phyloP scores from a whole-genome alignment of 2,329 filamentous ascomycete genomes.

The Sporothrix phasma region DNA sequence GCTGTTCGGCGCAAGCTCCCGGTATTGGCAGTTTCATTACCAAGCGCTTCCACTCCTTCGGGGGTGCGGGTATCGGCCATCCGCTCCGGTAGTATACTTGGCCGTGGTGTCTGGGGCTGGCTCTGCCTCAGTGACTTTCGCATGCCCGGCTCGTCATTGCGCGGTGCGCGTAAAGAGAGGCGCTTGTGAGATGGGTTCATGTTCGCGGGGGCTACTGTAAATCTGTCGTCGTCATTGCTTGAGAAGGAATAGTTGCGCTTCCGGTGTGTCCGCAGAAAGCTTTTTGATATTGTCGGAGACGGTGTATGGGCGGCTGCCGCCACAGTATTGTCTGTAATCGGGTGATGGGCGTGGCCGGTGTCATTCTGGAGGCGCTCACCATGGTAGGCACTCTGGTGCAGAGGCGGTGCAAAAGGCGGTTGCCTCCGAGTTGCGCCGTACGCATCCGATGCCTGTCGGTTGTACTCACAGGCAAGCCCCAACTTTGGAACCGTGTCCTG shows the following conservation, averaged over 20 bases:
- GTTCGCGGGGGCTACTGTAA: slow-evolving; percentile 17
- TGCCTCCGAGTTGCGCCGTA: neutral
- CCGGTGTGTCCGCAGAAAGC: neutral
- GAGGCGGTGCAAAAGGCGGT: neutral
- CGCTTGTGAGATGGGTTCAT: neutral
- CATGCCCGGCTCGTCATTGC: slow-evolving; percentile 22
- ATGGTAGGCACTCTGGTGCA: neutral
- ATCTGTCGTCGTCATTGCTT: slow-evolving; percentile 21
- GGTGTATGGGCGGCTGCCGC: neutral
- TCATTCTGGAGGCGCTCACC: neutral
- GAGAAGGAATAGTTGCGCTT: slow-evolving; percentile 15
- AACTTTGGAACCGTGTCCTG: neutral
- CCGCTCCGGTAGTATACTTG: neutral
- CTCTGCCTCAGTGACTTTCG: slow-evolving; percentile 10
- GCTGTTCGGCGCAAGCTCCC: slow-evolving; percentile 18
- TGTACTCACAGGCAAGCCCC: neutral
- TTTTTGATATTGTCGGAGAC: slow-evolving; percentile 4
- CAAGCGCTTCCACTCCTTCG: neutral
- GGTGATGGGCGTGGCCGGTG: neutral
- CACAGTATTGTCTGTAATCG: neutral
- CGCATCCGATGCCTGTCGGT: neutral
- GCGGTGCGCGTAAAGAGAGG: slow-evolving; percentile 28
- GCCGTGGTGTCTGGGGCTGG: neutral
- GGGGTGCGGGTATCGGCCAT: neutral
- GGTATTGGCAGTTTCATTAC: neutral